Percentiles rank a stretch among this genome's conserved stretches.
These are phyloP conservation scores for Deinandra increscens DNA, from an alignment of 129 eudicot genomes.

Conservation along the genomic window DNA sequence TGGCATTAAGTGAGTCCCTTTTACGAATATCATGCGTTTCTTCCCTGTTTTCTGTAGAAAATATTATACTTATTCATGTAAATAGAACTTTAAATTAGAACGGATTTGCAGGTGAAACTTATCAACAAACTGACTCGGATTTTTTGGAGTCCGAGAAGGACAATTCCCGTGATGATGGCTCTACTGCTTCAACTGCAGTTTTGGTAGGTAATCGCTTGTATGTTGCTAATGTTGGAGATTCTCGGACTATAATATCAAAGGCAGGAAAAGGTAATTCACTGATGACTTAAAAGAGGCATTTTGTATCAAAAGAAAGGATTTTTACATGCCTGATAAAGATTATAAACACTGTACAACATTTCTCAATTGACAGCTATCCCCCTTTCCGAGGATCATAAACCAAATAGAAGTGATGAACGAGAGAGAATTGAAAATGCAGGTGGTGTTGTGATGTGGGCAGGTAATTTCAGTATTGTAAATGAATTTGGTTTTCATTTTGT, in stretches of 20 bases:
- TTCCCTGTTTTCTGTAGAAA: not conserved
- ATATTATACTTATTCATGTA: not conserved
- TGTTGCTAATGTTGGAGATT: constrained; percentile 95
- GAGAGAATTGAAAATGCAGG: constrained; percentile 92
- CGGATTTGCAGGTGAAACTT: constrained; percentile 61
- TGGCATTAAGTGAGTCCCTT: constrained; percentile 65
- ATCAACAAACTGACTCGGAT: constrained; percentile 62
- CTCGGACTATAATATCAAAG: constrained; percentile 78
- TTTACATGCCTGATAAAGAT: not conserved
- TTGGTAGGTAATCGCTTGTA: constrained; percentile 76
- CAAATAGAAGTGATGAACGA: constrained; percentile 81
- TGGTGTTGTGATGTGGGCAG: constrained; percentile 97
- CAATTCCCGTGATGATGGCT: constrained; percentile 83
- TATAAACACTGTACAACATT: not conserved
- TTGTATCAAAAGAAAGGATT: not conserved
- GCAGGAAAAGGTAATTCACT: constrained; percentile 68
- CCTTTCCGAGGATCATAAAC: constrained; percentile 90
- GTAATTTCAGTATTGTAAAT: constrained; percentile 27
- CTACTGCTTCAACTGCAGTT: constrained; percentile 92
- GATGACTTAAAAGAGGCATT: not conserved
- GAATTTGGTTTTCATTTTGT: constrained; percentile 1
- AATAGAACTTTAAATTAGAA: constrained; percentile 5
- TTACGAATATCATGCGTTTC: not conserved
- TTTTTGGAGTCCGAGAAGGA: constrained; percentile 83
- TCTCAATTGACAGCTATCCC: constrained; percentile 59